These are phyloP conservation scores for Serendipita sp. DNA, from an alignment of 768 basidiomycete genomes.

Conservation along the genomic window DNA sequence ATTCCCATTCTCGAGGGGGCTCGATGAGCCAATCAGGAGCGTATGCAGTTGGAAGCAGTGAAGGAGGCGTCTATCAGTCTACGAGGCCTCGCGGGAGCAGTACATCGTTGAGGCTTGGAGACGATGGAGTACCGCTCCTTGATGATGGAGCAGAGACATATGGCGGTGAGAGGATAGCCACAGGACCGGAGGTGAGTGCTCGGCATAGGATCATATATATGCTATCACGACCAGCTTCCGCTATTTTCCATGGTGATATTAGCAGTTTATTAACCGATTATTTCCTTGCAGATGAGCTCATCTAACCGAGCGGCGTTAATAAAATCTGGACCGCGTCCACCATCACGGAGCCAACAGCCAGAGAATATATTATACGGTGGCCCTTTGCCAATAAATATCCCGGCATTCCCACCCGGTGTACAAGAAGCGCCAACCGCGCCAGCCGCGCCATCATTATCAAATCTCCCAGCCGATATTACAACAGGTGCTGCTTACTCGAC, in stretches of 20 bases:
- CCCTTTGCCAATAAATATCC: not conserved
- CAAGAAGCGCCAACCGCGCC: no score
- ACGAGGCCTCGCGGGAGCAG: not conserved
- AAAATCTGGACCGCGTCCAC: not conserved
- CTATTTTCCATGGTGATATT: not conserved
- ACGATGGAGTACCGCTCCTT: not conserved
- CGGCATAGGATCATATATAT: not conserved
- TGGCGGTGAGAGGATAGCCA: not conserved
- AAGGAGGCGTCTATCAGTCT: not conserved
- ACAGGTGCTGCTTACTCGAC: not conserved
- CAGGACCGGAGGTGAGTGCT: not conserved
- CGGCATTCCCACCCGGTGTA: not conserved
- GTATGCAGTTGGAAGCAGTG: not conserved
- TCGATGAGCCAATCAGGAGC: not conserved
- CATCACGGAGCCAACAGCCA: not conserved
- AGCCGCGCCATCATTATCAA: no score
- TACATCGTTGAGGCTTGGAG: not conserved
- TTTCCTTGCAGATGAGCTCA: not conserved
- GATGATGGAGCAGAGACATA: not conserved
- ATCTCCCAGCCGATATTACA: no score
- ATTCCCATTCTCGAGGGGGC: not conserved
- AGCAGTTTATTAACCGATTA: not conserved
- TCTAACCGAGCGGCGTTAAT: not conserved
- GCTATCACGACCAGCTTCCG: not conserved
- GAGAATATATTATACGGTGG: not conserved